Percentiles rank a stretch among this genome's conserved stretches.
Evolutionary conservation across 129 eudicot genomes (phyloP).

Genomic region (Lactuca sativa): DNA sequence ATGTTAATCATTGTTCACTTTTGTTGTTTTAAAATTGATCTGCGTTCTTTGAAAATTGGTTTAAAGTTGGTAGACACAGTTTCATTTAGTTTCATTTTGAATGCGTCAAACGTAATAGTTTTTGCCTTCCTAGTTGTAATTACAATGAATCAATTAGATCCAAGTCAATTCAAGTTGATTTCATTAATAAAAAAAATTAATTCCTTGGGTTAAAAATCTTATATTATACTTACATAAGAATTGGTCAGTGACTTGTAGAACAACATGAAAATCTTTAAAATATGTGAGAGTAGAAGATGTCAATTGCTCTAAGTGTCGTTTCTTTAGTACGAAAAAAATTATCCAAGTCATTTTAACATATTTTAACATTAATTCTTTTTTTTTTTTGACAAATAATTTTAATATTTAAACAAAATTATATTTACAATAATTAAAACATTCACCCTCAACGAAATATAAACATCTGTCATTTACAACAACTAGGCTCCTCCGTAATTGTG

Average conservation of each 20-base stretch:
- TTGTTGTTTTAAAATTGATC: not conserved
- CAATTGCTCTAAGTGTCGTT: too few relatives aligned
- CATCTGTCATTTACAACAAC: constrained; percentile 29
- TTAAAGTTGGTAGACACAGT: not conserved
- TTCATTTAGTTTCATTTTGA: not conserved
- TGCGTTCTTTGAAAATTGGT: not conserved
- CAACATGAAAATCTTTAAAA: not conserved
- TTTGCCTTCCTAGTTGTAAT: not conserved
- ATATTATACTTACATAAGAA: not conserved
- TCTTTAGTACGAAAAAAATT: too few relatives aligned
- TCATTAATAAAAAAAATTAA: not conserved
- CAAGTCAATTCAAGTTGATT: not conserved
- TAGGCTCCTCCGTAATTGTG: constrained; percentile 67
- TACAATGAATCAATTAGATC: not conserved
- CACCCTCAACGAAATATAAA: not conserved
- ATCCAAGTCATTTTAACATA: not conserved
- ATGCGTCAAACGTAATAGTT: not conserved
- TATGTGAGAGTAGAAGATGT: not conserved
- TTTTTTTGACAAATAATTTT: too few relatives aligned
- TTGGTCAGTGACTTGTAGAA: not conserved
- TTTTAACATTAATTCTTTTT: too few relatives aligned
- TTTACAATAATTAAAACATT: not conserved
- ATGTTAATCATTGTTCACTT: not conserved
- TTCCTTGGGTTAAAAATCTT: not conserved
- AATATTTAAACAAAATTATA: too few relatives aligned